Base-by-base conservation (phyloP, 2,329 filamentous ascomycete species). In the Zasmidium angulare region DNA sequence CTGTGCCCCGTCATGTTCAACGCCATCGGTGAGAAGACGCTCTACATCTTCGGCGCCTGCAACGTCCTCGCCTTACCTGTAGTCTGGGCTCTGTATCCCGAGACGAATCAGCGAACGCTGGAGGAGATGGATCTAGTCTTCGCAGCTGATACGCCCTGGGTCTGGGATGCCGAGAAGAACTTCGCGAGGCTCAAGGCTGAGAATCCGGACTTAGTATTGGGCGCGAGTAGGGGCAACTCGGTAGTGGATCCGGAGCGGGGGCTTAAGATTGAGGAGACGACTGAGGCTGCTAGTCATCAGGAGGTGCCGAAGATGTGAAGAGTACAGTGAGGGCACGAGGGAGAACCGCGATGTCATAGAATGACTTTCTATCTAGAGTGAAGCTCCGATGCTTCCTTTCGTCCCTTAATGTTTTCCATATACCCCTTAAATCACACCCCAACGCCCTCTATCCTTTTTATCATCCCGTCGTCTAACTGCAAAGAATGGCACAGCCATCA, bases 51-150 rank as follows among this genome's bases (percentile, higher is more conserved):
- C 66, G 89, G 83, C 1, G 85, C 82, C 2, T 84, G 82, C 69
- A 91, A 90, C 68, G 74, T 86, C 9, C 72, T 89, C 26, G 81
- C 83, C 1, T 86, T 91, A 3, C 82, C 86, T 0, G 84, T 90
- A 74, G 85, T 90, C 0, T 92, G 87, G 86, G 86, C 86, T 0
- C 68, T 92, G 0, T 91, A 90, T 58, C 89, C 89, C 0, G 89
- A 91, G 70, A 89, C 85, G 2, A 90, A 71, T 46, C 86, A 89
- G 71, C 82, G 89, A 0, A 91, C 88, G 0, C 77, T 91, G 0
- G 89, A 91, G 68, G 88, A 91, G 68, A 91, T 91, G 78, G 86
- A 92, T 61, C 74, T 91, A 0, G 74, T 91, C 0, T 91, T 92
- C 65, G 86, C 88, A 0, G 82, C 85, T 0, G 79, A 86, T 19